These are phyloP conservation scores for Endotrypanum monterogeii DNA, from an alignment of 208 protist species.

Conservation along the genomic window DNA sequence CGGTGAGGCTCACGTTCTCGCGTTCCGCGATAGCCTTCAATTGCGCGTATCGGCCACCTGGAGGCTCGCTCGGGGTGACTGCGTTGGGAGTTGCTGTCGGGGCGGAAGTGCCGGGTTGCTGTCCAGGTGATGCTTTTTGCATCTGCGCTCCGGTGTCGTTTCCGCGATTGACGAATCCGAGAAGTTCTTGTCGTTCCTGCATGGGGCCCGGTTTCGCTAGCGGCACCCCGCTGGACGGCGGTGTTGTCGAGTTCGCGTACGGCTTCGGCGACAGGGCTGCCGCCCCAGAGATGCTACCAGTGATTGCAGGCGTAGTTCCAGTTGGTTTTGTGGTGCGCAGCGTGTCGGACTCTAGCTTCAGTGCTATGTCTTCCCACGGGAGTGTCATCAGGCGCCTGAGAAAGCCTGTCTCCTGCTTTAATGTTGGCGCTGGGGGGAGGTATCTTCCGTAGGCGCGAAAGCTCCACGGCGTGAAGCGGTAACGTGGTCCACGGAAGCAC, in stretches of 20 bases:
- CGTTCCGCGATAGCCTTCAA: slow-evolving; percentile 78
- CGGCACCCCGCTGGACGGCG: not conserved
- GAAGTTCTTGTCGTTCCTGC: slow-evolving; percentile 34
- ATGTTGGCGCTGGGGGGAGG: slow-evolving; percentile 61
- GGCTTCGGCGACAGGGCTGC: not conserved
- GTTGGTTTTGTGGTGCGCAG: slow-evolving; percentile 35
- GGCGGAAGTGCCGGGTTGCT: not conserved
- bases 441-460: slow-evolving; percentile 69
- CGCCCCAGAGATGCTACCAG: not conserved
- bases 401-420: slow-evolving; percentile 83
- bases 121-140: not conserved
- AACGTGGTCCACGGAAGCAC: slow-evolving; percentile 39
- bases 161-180: slow-evolving; percentile 13
- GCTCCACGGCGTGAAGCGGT: slow-evolving; percentile 49
- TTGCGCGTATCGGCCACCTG: slow-evolving; percentile 66
- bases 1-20: slow-evolving; percentile 78
- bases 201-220: slow-evolving; percentile 21
- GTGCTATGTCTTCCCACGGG: slow-evolving; percentile 79
- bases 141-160: slow-evolving; percentile 3
- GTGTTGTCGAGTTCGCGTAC: not conserved
- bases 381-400: slow-evolving; percentile 84
- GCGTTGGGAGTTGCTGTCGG: slow-evolving; percentile 2
- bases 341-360: slow-evolving; percentile 73
- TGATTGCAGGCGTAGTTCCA: not conserved
- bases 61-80: slow-evolving; percentile 7